A percentile compares a stretch with the other conserved stretches of the same genome.
phyloP scores from a whole-genome alignment of 805 yeast genomes.

The Cyberlindnera suaveolens region DNA sequence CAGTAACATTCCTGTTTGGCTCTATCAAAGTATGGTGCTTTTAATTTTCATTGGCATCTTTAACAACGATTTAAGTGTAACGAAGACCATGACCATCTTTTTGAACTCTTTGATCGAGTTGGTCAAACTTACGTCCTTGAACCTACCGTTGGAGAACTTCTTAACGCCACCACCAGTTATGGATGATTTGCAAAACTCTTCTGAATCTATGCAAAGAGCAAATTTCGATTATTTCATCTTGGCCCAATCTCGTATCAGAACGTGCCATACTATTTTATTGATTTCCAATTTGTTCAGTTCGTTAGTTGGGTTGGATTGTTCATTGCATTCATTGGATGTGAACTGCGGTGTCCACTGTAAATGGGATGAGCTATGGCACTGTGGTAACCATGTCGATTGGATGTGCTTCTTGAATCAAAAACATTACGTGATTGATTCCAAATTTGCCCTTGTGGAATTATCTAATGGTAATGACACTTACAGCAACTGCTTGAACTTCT shows the following conservation, averaged over 20 bases:
- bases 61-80: conserved; percentile 59
- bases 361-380: conserved; percentile 54
- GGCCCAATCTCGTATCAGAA: conserved; percentile 73
- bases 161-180: conserved; percentile 34
- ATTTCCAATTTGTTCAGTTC: conserved; percentile 52
- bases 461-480: conserved; percentile 48
- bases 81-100: conserved; percentile 72
- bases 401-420: conserved; percentile 29
- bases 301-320: conserved; percentile 37
- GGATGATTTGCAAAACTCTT: conserved; percentile 25
- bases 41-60: conserved; percentile 81
- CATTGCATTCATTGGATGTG: conserved; percentile 41
- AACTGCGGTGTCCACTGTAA: conserved; percentile 62
- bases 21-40: conserved; percentile 76
- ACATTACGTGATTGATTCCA: conserved; percentile 42
- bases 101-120: conserved; percentile 74
- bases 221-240: conserved; percentile 48
- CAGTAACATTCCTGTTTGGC: conserved; percentile 76
- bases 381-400: conserved; percentile 50
- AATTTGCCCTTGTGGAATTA: conserved; percentile 47
- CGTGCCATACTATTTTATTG: conserved; percentile 59
- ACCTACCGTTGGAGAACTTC: conserved; percentile 47
- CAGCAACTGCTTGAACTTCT: conserved; percentile 38
- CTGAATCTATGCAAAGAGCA: conserved; percentile 25
- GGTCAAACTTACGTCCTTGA: conserved; percentile 67